Conservation (phyloP, 768 basidiomycete species). For the Pisolithus microcarpus region DNA sequence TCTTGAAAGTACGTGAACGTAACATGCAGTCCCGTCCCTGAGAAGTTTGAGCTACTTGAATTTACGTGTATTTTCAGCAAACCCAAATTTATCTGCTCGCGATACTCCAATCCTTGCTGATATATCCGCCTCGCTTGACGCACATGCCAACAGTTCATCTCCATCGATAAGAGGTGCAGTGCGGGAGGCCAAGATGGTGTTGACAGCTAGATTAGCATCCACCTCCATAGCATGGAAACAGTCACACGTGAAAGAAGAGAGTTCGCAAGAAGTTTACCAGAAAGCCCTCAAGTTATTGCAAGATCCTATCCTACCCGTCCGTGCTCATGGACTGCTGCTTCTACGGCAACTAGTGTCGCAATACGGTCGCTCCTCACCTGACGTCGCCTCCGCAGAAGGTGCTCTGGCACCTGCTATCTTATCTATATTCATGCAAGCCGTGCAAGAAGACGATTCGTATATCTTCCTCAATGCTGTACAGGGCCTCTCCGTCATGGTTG, state of each 20-base stretch:
- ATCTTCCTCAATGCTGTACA: slow-evolving; percentile 90
- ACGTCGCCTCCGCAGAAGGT: slow-evolving; percentile 32
- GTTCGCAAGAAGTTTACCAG: slow-evolving; percentile 66
- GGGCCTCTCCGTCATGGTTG: slow-evolving; percentile 81
- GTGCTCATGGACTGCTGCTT: slow-evolving; percentile 84
- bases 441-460: slow-evolving; percentile 94
- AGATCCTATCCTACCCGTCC: slow-evolving; percentile 88
- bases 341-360: slow-evolving; percentile 67
- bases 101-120: slow-evolving; percentile 60
- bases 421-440: slow-evolving; percentile 75
- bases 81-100: slow-evolving; percentile 54
- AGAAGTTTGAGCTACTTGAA: background rate
- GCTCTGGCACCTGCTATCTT: slow-evolving; percentile 78
- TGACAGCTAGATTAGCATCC: slow-evolving; percentile 73
- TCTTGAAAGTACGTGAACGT: slow-evolving; percentile 63
- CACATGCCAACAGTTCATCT: slow-evolving; percentile 42
- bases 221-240: slow-evolving; percentile 32
- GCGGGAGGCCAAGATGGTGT: slow-evolving; percentile 75
- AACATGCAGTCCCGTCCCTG: background rate
- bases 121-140: slow-evolving; percentile 61
- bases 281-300: slow-evolving; percentile 82
- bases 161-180: slow-evolving; percentile 50
- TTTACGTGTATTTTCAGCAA: slow-evolving; percentile 23
- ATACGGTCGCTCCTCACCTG: slow-evolving; percentile 10
- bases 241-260: slow-evolving; percentile 14